These are phyloP conservation scores for Xylaria sp. DNA, from an alignment of 2,329 filamentous ascomycete species.

Conservation along the genomic window DNA sequence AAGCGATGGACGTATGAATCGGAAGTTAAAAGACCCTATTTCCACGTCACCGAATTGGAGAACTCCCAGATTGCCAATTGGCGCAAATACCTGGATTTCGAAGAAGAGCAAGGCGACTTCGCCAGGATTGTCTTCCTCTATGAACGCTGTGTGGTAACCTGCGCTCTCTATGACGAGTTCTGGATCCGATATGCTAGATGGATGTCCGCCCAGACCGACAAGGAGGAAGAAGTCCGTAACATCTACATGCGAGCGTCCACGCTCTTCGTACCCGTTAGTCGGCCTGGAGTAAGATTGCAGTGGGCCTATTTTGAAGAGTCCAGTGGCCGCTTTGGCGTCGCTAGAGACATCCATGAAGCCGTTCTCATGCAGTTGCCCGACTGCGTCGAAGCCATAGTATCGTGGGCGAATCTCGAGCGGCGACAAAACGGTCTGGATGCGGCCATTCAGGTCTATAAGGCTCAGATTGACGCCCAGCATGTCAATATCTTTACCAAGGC, in stretches of 20 bases:
- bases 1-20: slow-evolving; percentile 94
- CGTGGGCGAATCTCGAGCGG: slow-evolving; percentile 79
- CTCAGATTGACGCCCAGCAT: slow-evolving; percentile 67
- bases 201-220: slow-evolving; percentile 76
- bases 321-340: slow-evolving; percentile 67
- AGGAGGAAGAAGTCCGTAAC: slow-evolving; percentile 84
- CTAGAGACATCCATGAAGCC: slow-evolving; percentile 76
- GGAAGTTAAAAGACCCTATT: slow-evolving; percentile 92
- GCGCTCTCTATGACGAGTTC: slow-evolving; percentile 93
- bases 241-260: slow-evolving; percentile 86
- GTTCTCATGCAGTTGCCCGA: slow-evolving; percentile 72
- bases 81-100: slow-evolving; percentile 94
- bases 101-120: slow-evolving; percentile 78
- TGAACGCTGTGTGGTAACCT: slow-evolving; percentile 87
- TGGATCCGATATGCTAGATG: slow-evolving; percentile 96
- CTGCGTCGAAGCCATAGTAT: slow-evolving; percentile 81
- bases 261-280: slow-evolving; percentile 79
- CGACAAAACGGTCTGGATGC: slow-evolving; percentile 78
- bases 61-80: slow-evolving; percentile 80
- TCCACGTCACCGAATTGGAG: slow-evolving; percentile 90
- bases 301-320: slow-evolving; percentile 96
- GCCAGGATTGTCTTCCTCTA: slow-evolving; percentile 76
- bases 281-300: slow-evolving; percentile 77
- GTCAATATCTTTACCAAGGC: slow-evolving; percentile 78
- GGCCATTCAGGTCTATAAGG: slow-evolving; percentile 76